These are phyloP conservation scores for Geum urbanum DNA, from an alignment of 306 rosid genomes.

Conservation along the genomic window DNA sequence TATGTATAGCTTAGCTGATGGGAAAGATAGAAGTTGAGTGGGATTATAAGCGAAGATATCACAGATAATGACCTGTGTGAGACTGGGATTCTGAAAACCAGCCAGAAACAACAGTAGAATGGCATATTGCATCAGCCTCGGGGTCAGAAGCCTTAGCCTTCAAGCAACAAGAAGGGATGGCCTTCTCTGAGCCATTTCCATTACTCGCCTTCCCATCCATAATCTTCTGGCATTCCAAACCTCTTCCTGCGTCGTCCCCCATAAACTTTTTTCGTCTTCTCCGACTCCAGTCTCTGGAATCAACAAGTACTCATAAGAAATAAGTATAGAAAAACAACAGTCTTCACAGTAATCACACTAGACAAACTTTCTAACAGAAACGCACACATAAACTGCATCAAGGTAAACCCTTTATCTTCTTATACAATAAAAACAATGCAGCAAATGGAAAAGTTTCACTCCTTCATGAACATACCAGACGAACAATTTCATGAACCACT, in stretches of 20 bases:
- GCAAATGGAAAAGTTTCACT: neutral
- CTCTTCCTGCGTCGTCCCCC: conserved; percentile 92
- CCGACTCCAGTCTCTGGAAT: conserved; percentile 80
- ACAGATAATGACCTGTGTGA: conserved; percentile 65
- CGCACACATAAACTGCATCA: neutral
- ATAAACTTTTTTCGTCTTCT: conserved; percentile 66
- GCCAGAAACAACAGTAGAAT: conserved; percentile 97
- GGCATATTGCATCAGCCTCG: conserved; percentile 73
- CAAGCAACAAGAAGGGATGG: conserved; percentile 85
- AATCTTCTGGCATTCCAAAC: conserved; percentile 96
- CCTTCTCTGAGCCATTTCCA: conserved; percentile 46
- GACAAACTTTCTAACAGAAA: neutral
- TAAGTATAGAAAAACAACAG: neutral
- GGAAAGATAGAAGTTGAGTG: neutral
- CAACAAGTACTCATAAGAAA: conserved; percentile 20
- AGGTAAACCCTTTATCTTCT: conserved; percentile 9
- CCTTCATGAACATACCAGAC: conserved; percentile 1
- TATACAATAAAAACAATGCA: neutral
- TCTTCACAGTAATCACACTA: conserved; percentile 9
- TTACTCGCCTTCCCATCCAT: conserved; percentile 98
- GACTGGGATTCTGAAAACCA: conserved; percentile 89
- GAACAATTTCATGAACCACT: conserved; percentile 11
- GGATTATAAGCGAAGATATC: conserved; percentile 12
- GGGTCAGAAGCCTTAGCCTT: conserved; percentile 75
- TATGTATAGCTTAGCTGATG: neutral